Base-by-base conservation (phyloP, 2,329 filamentous ascomycete genomes). In the Pezicula radicicola region DNA sequence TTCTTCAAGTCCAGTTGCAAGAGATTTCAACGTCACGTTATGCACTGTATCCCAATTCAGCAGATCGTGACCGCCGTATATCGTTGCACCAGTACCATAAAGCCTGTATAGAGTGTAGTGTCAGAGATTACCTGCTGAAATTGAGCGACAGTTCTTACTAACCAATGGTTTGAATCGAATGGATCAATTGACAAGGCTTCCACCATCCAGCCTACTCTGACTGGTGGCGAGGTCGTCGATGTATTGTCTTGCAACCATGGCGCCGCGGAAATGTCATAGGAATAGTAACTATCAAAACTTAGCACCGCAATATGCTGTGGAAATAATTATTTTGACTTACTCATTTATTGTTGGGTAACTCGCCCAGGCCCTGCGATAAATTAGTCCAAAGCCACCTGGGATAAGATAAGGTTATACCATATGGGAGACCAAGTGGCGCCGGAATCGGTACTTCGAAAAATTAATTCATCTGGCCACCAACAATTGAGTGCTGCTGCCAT, bases 401-500 rank as follows among this genome's bases (percentile, higher is more conserved):
- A 35, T 6, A 13, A 35, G 7, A 33, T 12, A 25, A 4, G 15
- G 33, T 7, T 15, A 16, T 57, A 57, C 60, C 59, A 61, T 25
- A 63, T 60, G n/a, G 55, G 54, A 75, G 79, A 13, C 72, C 68
- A 18, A 75, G 58, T 53, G 18, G 47, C 35, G n/a, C 59, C 81
- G 0, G 78, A 80, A 62, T 84, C 74, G 0, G 68, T 78, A 3
- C 78, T 81, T 21, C 80, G 69, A 67, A 76, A 84, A 35, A 83
- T 68, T 49, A 80, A 75, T 1, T 74, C 79, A 54, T 84, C 80
- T 0, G 80, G 80, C 67, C 74, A 83, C 80, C 80, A 84, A 15
- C 73, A 77, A 65, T 84, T 84, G 39, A 83, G 63, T 1, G 73
- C 74, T 0, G 80, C 78, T 0, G 82, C 79, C 43, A 84, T 74